Percentiles rank a stretch among this genome's conserved stretches.
These are phyloP conservation scores for Funneliformis caledonium DNA, from an alignment of 371 early-diverging fungal genomes.

Conservation along the genomic window DNA sequence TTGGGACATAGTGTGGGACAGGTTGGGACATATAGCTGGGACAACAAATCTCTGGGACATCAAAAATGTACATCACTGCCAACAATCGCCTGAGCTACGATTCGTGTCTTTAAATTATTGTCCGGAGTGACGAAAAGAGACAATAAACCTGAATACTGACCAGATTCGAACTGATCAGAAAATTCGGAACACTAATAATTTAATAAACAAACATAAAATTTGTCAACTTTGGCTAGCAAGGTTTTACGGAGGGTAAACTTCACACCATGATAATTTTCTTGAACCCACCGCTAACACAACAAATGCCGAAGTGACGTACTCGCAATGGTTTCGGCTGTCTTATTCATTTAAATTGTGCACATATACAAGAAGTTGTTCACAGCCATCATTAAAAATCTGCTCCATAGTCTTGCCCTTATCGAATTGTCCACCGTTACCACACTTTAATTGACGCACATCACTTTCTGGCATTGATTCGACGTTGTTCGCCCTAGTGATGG, in stretches of 20 bases:
- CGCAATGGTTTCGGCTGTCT: not conserved
- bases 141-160: too few species aligned
- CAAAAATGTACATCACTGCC: too few species aligned
- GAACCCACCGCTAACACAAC: conserved; percentile 4
- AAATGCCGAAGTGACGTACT: not conserved
- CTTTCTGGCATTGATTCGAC: not conserved
- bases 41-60: too few species aligned
- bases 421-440: not conserved
- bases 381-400: not conserved
- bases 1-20: too few species aligned
- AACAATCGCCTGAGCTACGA: too few species aligned
- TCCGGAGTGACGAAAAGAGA: too few species aligned
- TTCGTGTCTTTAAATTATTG: too few species aligned
- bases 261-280: not conserved
- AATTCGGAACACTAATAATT: too few species aligned
- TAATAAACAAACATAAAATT: too few species aligned
- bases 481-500: not conserved
- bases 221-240: too few species aligned
- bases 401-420: conserved; percentile 8
- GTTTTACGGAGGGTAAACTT: not conserved
- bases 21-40: too few species aligned
- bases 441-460: not conserved
- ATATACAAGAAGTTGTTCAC: not conserved
- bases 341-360: not conserved
- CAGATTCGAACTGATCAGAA: too few species aligned